Percentiles rank a stretch among this genome's conserved stretches.
phyloP scores from a whole-genome alignment of 208 protist species.

The Crithidia bombi region DNA sequence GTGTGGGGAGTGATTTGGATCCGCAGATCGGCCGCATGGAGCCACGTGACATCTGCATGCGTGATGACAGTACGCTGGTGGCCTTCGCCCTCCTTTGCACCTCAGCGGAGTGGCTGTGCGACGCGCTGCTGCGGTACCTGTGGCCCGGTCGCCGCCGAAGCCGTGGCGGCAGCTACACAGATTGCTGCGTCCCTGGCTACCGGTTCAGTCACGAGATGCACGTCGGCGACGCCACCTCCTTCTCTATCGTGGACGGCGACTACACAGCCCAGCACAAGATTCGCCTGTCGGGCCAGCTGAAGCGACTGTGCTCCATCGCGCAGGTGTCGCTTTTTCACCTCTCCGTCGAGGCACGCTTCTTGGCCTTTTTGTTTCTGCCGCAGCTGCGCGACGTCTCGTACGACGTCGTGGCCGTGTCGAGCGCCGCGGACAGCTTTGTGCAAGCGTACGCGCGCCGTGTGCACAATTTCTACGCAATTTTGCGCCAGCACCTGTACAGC shows the following conservation, averaged over 20 bases:
- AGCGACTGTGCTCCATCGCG: conserved; percentile 71
- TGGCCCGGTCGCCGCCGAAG: conserved; percentile 32
- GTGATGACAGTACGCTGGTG: conserved; percentile 68
- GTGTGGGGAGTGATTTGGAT: conserved; percentile 37
- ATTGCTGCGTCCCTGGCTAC: conserved; percentile 65
- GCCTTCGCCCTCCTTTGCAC: conserved; percentile 73
- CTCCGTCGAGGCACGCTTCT: conserved; percentile 79
- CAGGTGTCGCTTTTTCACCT: conserved; percentile 85
- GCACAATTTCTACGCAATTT: conserved; percentile 71
- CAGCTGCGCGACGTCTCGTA: conserved; percentile 90
- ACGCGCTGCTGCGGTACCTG: conserved; percentile 45
- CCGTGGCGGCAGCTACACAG: conserved; percentile 32
- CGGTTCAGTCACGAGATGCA: conserved; percentile 44
- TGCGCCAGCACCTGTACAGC: conserved; percentile 61
- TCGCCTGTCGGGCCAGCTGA: conserved; percentile 61
- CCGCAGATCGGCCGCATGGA: conserved; percentile 50
- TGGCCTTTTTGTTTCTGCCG: conserved; percentile 81
- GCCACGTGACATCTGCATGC: conserved; percentile 58
- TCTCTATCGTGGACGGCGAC: conserved; percentile 19
- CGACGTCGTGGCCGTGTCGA: conserved; percentile 63
- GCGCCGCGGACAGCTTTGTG: conserved; percentile 82
- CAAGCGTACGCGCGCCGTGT: conserved; percentile 80
- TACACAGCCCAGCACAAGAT: conserved; percentile 28
- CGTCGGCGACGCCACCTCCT: conserved; percentile 25
- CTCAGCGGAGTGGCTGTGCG: conserved; percentile 86